Conservation (phyloP, 2,329 filamentous ascomycete genomes). For the Clonostachys solani region DNA sequence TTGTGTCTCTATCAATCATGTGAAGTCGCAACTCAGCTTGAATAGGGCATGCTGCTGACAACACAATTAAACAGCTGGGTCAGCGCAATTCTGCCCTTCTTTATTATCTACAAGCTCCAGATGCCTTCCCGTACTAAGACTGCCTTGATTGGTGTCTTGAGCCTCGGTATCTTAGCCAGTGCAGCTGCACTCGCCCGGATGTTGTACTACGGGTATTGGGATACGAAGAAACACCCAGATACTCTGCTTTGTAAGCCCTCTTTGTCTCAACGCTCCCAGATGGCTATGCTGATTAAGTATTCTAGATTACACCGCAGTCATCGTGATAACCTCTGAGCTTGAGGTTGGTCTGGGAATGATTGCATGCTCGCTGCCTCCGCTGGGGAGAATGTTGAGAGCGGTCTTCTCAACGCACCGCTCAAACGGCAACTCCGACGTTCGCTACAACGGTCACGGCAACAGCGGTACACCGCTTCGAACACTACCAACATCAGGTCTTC, state of each 20-base stretch:
- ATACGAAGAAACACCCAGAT: slow-evolving; percentile 4
- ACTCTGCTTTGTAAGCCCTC: slow-evolving; percentile 2
- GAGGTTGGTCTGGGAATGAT: slow-evolving; percentile 9
- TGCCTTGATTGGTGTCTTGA: slow-evolving; percentile 1
- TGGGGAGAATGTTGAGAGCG: slow-evolving; percentile 7
- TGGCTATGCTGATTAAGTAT: background rate
- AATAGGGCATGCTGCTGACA: no score
- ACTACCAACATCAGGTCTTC: no score
- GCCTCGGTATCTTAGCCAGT: slow-evolving; percentile 5
- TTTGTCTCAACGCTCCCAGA: background rate
- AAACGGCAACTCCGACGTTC: no score
- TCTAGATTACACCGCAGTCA: slow-evolving; percentile 4
- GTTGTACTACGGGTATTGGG: slow-evolving; percentile 4
- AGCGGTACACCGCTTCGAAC: no score
- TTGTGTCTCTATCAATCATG: no score
- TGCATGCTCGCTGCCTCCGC: slow-evolving; percentile 8
- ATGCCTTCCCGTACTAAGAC: slow-evolving; percentile 14
- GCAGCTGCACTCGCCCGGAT: slow-evolving; percentile 3
- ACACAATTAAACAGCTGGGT: slow-evolving; percentile 8
- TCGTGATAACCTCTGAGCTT: slow-evolving; percentile 6
- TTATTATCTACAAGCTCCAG: slow-evolving; percentile 15
- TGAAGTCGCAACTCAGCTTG: no score
- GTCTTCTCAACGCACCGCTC: no score
- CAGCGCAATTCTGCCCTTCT: slow-evolving; percentile 18
- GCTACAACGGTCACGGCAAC: no score